phyloP scores from a whole-genome alignment of 2,329 filamentous ascomycete species.

The Aspergillus chevalieri region DNA sequence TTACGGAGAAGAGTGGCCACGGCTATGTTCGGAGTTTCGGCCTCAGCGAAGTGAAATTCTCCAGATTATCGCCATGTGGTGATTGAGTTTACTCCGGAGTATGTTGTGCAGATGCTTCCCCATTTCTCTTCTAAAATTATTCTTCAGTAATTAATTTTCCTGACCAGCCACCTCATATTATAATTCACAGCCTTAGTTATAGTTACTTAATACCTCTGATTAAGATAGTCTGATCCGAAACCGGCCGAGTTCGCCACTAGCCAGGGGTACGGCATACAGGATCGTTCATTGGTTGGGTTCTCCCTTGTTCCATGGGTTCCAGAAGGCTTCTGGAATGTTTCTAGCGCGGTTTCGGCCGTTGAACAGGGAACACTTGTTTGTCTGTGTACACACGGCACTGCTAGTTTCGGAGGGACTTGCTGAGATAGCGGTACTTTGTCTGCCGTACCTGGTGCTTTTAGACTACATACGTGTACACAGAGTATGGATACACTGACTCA shows the following conservation, averaged over 20 bases:
- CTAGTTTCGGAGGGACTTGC: not conserved
- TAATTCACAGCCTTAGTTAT: too few species aligned
- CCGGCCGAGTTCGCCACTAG: not conserved
- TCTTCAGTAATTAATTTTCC: too few species aligned
- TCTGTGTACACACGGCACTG: not conserved
- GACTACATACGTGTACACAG: too few species aligned
- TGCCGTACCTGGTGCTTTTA: too few species aligned
- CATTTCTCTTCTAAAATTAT: too few species aligned
- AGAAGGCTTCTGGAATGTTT: constrained; percentile 28
- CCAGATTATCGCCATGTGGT: not conserved
- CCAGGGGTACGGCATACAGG: not conserved
- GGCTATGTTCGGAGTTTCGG: too few species aligned
- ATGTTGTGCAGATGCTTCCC: not conserved
- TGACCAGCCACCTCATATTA: too few species aligned
- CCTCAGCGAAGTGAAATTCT: not conserved
- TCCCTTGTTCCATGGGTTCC: constrained; percentile 20
- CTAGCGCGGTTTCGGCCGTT: constrained; percentile 16
- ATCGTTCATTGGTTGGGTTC: not conserved
- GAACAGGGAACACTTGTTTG: not conserved
- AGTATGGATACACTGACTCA: too few species aligned
- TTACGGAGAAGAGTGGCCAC: too few species aligned
- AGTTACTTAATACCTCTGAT: too few species aligned
- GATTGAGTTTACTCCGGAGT: not conserved
- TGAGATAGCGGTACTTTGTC: not conserved
- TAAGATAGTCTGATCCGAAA: too few species aligned